phyloP scores from a whole-genome alignment of 208 protist species.

The Lotmaria passim region DNA sequence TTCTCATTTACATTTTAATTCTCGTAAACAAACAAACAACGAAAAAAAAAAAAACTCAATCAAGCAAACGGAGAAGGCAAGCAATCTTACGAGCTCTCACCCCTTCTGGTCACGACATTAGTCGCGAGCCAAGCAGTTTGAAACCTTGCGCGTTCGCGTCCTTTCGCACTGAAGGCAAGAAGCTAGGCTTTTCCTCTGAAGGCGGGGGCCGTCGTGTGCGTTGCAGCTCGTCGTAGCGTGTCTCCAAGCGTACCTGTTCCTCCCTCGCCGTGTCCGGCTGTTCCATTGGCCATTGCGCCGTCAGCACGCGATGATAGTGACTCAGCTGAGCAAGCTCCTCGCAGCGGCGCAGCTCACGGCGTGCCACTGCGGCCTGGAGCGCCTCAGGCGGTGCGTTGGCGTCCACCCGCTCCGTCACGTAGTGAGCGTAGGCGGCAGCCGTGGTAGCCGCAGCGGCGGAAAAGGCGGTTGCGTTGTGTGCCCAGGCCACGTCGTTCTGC shows the following conservation, averaged over 20 bases:
- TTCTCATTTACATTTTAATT: too few species aligned
- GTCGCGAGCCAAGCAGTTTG: too few species aligned
- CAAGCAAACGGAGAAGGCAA: too few species aligned
- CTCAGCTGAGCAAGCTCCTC: constrained; percentile 52
- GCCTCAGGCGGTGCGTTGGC: constrained; percentile 10
- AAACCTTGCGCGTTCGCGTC: background rate
- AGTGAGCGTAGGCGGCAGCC: constrained; percentile 28
- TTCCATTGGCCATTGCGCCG: constrained; percentile 40
- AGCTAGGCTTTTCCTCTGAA: background rate
- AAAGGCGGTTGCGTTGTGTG: constrained; percentile 11
- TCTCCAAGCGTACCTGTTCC: constrained; percentile 33
- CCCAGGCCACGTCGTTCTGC: constrained; percentile 26
- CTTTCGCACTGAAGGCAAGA: background rate
- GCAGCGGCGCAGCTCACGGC: constrained; percentile 38
- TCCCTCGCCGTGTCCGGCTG: constrained; percentile 27
- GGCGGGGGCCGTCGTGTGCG: constrained; percentile 9
- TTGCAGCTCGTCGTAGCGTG: constrained; percentile 28
- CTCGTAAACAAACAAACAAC: too few species aligned
- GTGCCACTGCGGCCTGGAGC: constrained; percentile 40
- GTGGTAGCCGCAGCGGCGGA: background rate
- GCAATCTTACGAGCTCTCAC: too few species aligned
- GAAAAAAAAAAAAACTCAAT: too few species aligned
- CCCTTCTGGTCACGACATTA: too few species aligned
- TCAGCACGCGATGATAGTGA: constrained; percentile 42
- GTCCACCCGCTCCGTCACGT: constrained; percentile 20